Percentiles rank a stretch among this genome's conserved stretches.
Evolutionary conservation across 148 eudicot genomes (phyloP).

Genomic region (Selenicereus undatus): DNA sequence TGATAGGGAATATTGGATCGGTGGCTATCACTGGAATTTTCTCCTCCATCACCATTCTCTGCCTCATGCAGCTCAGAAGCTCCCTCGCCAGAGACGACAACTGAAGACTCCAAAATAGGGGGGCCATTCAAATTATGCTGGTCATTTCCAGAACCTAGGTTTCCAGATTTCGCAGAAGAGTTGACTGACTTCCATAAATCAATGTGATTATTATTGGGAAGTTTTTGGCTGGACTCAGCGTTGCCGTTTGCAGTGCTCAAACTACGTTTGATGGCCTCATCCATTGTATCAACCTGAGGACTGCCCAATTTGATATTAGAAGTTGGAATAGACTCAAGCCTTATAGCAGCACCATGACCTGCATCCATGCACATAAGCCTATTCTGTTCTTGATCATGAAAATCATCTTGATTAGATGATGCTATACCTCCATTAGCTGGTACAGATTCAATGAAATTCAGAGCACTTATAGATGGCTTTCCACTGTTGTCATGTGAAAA

Average conservation of each 20-base stretch:
- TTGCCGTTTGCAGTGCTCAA: slow-evolving; percentile 29
- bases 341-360: slow-evolving; percentile 32
- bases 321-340: slow-evolving; percentile 36
- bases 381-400: slow-evolving; percentile 27
- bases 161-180: slow-evolving; percentile 38
- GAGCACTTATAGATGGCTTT: slow-evolving; percentile 32
- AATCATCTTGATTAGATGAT: slow-evolving; percentile 30
- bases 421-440: slow-evolving; percentile 33
- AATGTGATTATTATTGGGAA: slow-evolving; percentile 32
- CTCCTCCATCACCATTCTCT: slow-evolving; percentile 39
- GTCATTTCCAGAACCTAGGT: slow-evolving; percentile 31
- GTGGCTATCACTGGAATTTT: slow-evolving; percentile 51
- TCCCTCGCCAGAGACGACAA: slow-evolving; percentile 36
- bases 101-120: slow-evolving; percentile 42
- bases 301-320: slow-evolving; percentile 28
- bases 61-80: slow-evolving; percentile 40
- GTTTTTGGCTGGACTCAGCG: slow-evolving; percentile 30
- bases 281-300: slow-evolving; percentile 35
- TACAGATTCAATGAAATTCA: slow-evolving; percentile 32
- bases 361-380: slow-evolving; percentile 30
- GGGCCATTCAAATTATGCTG: slow-evolving; percentile 37
- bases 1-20: slow-evolving; percentile 44
- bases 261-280: slow-evolving; percentile 27
- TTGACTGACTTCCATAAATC: slow-evolving; percentile 54
- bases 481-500: slow-evolving; percentile 22